phyloP scores from a whole-genome alignment of 2,329 filamentous ascomycete genomes.

The Diplocarpon rosae region DNA sequence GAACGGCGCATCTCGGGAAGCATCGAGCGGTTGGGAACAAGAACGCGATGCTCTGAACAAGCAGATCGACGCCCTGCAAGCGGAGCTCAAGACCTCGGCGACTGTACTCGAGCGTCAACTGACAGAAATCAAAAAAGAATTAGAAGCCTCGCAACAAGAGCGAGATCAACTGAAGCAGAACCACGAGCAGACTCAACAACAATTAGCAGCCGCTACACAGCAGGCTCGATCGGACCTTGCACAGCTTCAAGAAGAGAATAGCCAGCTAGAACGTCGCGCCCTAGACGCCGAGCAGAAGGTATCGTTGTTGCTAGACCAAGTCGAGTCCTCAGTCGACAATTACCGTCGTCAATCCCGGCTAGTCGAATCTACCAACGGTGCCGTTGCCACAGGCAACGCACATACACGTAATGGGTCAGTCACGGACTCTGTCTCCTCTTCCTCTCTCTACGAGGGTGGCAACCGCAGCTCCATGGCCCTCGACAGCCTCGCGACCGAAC shows the following conservation, averaged over 20 bases:
- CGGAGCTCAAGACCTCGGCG: conserved; percentile 55
- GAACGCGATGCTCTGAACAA: conserved; percentile 59
- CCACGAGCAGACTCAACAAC: conserved; percentile 41
- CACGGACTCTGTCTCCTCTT: conserved; percentile 49
- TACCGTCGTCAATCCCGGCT: conserved; percentile 70
- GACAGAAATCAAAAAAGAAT: conserved; percentile 53
- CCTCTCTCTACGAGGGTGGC: conserved; percentile 36
- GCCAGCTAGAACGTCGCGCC: conserved; percentile 69
- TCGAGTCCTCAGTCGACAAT: conserved; percentile 86
- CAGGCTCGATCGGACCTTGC: conserved; percentile 60
- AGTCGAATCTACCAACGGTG: conserved; percentile 29
- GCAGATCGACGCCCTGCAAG: conserved; percentile 59
- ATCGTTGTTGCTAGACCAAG: conserved; percentile 83
- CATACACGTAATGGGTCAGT: conserved; percentile 29
- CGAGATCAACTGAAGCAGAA: conserved; percentile 54
- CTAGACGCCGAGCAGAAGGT: conserved; percentile 89
- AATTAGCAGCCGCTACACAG: conserved; percentile 44
- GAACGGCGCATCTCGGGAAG: conserved; percentile 32
- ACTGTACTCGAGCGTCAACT: conserved; percentile 63
- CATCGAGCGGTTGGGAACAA: conserved; percentile 56
- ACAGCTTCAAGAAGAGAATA: conserved; percentile 73
- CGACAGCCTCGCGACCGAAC: conserved; percentile 82
- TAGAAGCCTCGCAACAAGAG: conserved; percentile 53
- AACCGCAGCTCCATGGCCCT: conserved; percentile 60
- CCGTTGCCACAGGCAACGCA: conserved; percentile 25